Base-by-base conservation (phyloP, 805 yeast species). In the Ogataea zsoltii region DNA sequence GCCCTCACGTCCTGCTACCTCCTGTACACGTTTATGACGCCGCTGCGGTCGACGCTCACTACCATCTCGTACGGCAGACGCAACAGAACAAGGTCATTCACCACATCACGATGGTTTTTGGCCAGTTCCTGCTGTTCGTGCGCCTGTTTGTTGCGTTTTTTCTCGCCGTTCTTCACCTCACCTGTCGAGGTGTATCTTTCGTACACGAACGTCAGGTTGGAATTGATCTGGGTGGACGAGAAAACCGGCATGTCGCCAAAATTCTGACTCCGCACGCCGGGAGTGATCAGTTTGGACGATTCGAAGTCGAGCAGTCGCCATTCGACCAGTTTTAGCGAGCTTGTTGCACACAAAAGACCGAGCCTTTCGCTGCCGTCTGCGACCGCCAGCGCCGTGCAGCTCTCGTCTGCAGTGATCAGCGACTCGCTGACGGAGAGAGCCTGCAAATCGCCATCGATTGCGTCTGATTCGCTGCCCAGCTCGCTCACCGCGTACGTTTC, bases 21-120 rank as follows among this genome's bases (percentile, higher is more conserved):
- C 25, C 71, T 74, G 60, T 78, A 85, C 2, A 86, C 76, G 57
- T 80, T 80, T 26, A 88, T 69, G 2, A 67, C 69, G 0, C 96
- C 96, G 33, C 79, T 73, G 45, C 88, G 67, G 53, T 87, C 95
- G 2, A 69, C 88, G 2, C 85, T 72, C 3, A 87, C 66, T 2
- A 86, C 60, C 80, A 86, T 75, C 33, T 76, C 79, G 46, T 74
- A 76, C 0, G 88, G 88, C 9, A 62, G 57, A 13, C 66, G 51
- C 13, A 80, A 60, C 14, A 76, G 56, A 0, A 71, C 73, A 3
- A 83, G 64, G 32, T 69, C 83, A 2, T 71, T 71, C 30, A 85
- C 72, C 2, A 67, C 53, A 45, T 83, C 87, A 31, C 69, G 73
- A 47, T 80, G 85, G 34, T 68, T 69, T 40, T 69, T 66, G 38